Base-by-base conservation (phyloP, 768 basidiomycete species). In the Naganishia kalamii region DNA sequence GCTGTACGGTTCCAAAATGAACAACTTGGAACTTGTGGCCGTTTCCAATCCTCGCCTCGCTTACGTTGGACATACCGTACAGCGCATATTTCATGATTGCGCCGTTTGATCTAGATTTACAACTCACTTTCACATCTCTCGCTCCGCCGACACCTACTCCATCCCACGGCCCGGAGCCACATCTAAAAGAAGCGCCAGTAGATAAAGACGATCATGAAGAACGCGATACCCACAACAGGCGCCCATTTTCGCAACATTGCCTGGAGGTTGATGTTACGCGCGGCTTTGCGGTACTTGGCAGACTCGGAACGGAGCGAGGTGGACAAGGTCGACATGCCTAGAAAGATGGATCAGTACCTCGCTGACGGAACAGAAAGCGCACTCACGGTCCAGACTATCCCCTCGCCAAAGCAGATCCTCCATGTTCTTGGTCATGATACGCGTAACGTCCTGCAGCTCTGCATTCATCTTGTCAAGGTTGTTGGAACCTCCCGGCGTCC, bases 361-460 rank as follows among this genome's bases (percentile, higher is more conserved):
- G 32, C 4, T 33, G 15, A 41, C 25, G 30, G 21, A n/a, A 15
- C 33, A 12, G 21, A 21, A 49, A 81, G 15, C 19, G 17, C 17
- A 71, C 89, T 71, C 74, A 94, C 96, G 83, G 78, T 99, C 96
- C 65, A 99, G 83, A 32, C 91, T 94, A 77, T 99, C 96, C 29
- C 96, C 96, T 77, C 96, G 83, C 96, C 94, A 98, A 52, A 99
- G 80, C 59, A 99, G 81, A 79, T 99, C 96, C 79, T 99, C 96
- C 94, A 99, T 99, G 75, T 99, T 98, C 82, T 99, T 98, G 10
- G 96, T 98, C 96, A 99, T 98, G 79, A 99, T 98, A 69, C 91
- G 83, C 52, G 96, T 97, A 66, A 99, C 96, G 74, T 99, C 96
- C 75, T 96, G 92, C 40, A 99, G 81, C 70, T 99, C 94, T 72